Evolutionary conservation across 768 basidiomycete genomes (phyloP).

Genomic region (Roridomyces roridus): DNA sequence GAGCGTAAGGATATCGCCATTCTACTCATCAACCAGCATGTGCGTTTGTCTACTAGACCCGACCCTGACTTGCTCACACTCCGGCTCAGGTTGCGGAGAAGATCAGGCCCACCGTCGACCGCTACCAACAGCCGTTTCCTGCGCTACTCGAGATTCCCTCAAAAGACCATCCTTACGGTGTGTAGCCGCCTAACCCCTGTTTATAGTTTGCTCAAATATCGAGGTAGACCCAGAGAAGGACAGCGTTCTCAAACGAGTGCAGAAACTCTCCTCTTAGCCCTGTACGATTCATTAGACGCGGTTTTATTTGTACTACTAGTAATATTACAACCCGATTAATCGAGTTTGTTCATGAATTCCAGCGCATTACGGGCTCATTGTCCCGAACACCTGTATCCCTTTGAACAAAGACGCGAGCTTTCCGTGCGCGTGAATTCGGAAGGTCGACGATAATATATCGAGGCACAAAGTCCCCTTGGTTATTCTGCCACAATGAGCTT

Average conservation of each 20-base stretch:
- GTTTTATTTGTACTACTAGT: constrained; percentile 20
- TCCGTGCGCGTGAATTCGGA: constrained; percentile 69
- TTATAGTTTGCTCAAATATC: constrained; percentile 18
- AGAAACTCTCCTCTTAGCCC: constrained; percentile 95
- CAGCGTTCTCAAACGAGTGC: constrained; percentile 93
- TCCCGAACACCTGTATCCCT: constrained; percentile 69
- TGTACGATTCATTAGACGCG: constrained; percentile 19
- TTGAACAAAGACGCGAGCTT: constrained; percentile 74
- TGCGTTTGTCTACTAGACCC: constrained; percentile 41
- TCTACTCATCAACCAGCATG: constrained; percentile 97
- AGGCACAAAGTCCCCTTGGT: constrained; percentile 78
- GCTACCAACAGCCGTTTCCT: constrained; percentile 95
- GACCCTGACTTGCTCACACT: not conserved
- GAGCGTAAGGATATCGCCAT: constrained; percentile 96
- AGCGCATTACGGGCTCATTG: constrained; percentile 73
- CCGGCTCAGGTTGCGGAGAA: constrained; percentile 87
- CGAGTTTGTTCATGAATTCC: constrained; percentile 45
- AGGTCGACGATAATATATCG: constrained; percentile 81
- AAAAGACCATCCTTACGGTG: constrained; percentile 98
- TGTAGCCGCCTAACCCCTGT: constrained; percentile 29
- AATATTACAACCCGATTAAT: constrained; percentile 31
- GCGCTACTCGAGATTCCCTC: constrained; percentile 97
- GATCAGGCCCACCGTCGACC: constrained; percentile 93
- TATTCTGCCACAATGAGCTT: constrained; percentile 54
- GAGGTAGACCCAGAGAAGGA: constrained; percentile 90